Evolutionary conservation across 306 rosid genomes (phyloP).

Genomic region (Ormosia semicastrata): DNA sequence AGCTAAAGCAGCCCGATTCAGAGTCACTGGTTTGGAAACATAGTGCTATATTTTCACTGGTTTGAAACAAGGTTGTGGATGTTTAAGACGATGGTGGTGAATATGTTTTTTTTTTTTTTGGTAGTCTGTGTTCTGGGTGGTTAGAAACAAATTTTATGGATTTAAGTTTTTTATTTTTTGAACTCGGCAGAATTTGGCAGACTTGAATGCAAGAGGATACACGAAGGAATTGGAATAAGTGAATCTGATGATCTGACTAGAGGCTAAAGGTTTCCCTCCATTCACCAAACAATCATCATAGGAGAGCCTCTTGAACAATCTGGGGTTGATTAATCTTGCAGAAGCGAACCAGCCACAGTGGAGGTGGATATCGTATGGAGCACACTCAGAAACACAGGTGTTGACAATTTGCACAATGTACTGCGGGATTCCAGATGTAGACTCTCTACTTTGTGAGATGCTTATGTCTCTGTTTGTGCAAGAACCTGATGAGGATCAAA

Average conservation of each 20-base stretch:
- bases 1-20: not conserved
- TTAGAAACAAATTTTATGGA: not conserved
- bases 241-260: conserved; percentile 50
- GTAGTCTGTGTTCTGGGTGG: conserved; percentile 28
- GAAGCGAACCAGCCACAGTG: conserved; percentile 86
- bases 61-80: not conserved
- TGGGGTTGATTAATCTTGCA: conserved; percentile 51
- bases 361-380: conserved; percentile 54
- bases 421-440: conserved; percentile 59
- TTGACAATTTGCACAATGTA: conserved; percentile 60
- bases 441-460: conserved; percentile 53
- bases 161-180: not conserved
- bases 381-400: conserved; percentile 60
- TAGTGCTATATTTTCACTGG: not conserved
- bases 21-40: too few species aligned
- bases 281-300: conserved; percentile 70
- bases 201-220: conserved; percentile 61
- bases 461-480: conserved; percentile 61
- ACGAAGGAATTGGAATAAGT: conserved; percentile 60
- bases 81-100: not conserved
- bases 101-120: not conserved
- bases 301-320: conserved; percentile 58
- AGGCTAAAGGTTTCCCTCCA: conserved; percentile 52
- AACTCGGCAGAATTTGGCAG: conserved; percentile 54
- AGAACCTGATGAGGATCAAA: conserved; percentile 30